Conservation (phyloP, 2,329 filamentous ascomycete genomes). For the Alternaria consortialis region DNA sequence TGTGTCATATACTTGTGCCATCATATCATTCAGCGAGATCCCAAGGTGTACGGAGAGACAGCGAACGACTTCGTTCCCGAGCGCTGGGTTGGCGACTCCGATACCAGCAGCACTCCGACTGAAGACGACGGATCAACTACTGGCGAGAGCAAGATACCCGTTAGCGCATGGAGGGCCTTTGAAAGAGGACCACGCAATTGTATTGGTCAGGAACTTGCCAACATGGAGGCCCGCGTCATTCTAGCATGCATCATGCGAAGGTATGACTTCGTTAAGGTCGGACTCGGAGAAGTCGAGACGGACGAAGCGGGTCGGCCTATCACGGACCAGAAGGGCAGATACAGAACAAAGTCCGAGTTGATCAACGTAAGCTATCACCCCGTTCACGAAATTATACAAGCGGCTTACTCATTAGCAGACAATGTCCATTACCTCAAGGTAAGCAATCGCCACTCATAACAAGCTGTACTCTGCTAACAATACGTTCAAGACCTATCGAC, state of each 20-base stretch:
- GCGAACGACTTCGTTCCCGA: conserved; percentile 47
- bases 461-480: no score
- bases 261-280: conserved; percentile 49
- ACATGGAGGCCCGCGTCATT: conserved; percentile 62
- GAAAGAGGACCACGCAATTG: conserved; percentile 65
- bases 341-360: conserved; percentile 41
- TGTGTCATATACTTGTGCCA: conserved; percentile 57
- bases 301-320: conserved; percentile 37
- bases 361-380: conserved; percentile 41
- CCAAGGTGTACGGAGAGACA: conserved; percentile 43
- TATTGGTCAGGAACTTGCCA: conserved; percentile 66
- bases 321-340: conserved; percentile 40
- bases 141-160: conserved; percentile 40
- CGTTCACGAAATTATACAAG: neutral
- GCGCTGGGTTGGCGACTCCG: conserved; percentile 50
- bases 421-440: conserved; percentile 41
- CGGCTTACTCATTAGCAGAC: conserved; percentile 30
- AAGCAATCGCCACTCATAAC: no score
- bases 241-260: conserved; percentile 53
- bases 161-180: conserved; percentile 64
- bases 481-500: conserved; percentile 40
- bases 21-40: conserved; percentile 51
- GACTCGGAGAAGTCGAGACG: conserved; percentile 38
- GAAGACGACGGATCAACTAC: conserved; percentile 22
- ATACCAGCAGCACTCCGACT: conserved; percentile 29